phyloP scores from a whole-genome alignment of 129 eudicot species.

The Pseudognaphalium luteoalbum region DNA sequence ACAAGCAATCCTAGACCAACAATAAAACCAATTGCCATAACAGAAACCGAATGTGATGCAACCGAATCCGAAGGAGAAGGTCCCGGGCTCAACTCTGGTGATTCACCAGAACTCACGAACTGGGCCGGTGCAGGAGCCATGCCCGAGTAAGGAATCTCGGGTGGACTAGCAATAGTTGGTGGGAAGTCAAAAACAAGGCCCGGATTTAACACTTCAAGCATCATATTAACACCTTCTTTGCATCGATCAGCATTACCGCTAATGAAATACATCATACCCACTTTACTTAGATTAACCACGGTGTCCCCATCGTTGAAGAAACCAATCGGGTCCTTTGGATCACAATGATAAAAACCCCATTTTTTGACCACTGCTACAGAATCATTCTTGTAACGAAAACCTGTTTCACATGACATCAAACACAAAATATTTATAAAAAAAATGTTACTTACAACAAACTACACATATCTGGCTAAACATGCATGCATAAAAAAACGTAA shows the following conservation, averaged over 20 bases:
- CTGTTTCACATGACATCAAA: conserved; percentile 30
- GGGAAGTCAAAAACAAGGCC: conserved; percentile 15
- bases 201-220: conserved; percentile 42
- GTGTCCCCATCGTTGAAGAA: conserved; percentile 49
- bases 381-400: conserved; percentile 67
- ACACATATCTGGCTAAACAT: neutral
- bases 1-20: conserved; percentile 22
- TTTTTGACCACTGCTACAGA: conserved; percentile 59
- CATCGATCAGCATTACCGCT: conserved; percentile 60
- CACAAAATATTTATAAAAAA: neutral
- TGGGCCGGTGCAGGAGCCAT: conserved; percentile 36
- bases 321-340: conserved; percentile 36
- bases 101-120: conserved; percentile 27
- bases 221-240: conserved; percentile 50
- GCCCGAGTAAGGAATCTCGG: conserved; percentile 22
- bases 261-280: conserved; percentile 55
- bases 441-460: neutral
- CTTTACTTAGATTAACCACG: conserved; percentile 38
- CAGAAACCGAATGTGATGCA: neutral
- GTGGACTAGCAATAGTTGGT: conserved; percentile 14
- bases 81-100: conserved; percentile 12
- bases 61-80: conserved; percentile 14
- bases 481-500: too few species aligned
- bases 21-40: conserved; percentile 19
- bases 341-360: conserved; percentile 68